Base-by-base conservation (phyloP, 768 basidiomycete species). In the Obba rivulosa region DNA sequence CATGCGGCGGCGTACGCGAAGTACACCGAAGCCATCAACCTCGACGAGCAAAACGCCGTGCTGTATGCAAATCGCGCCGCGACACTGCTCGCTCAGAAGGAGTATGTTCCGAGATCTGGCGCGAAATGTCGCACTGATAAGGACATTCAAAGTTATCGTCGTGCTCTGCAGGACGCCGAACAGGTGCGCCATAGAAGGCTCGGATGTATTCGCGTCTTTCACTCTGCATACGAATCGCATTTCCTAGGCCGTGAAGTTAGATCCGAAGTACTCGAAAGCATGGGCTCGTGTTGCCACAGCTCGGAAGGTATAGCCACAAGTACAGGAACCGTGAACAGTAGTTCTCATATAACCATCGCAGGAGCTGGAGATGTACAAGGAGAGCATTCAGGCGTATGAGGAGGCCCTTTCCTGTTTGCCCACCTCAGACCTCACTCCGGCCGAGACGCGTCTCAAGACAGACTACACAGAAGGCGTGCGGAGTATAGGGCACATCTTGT, bases 41-140 rank as follows among this genome's bases (percentile, higher is more conserved):
- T 63, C 49, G 62, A 68, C 17, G 63, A 63, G 18, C 58, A 57
- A 21, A 71, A 73, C 54, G 66, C 71, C 0, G 55, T 76, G 9
- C 57, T 73, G 21, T 73, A 68, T 50, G 66, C 72, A n/a, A 77
- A 76, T 57, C 68, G 73, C 16, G 71, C 74, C 3, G 74, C 73
- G 17, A 61, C 62, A 28, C 57, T 58, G 44, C 49, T 74, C 28
- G 63, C 62, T 0, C 56, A 72, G 61, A 69, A 69, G 49, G 66
- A 66, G 73, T 72, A 37, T 16, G 57, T 45, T 2, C n/a, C 23
- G 28, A n/a, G 28, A 5, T 31, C 13, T 31, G 28, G n/a, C n/a
- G n/a, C n/a, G n/a, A n/a, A n/a, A n/a, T n/a, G n/a, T n/a, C n/a
- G n/a, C n/a, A n/a, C n/a, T n/a, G n/a, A n/a, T n/a, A n/a, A n/a